Conservation (phyloP, 108 stramenopile species). For the Conticribra weissflogii region DNA sequence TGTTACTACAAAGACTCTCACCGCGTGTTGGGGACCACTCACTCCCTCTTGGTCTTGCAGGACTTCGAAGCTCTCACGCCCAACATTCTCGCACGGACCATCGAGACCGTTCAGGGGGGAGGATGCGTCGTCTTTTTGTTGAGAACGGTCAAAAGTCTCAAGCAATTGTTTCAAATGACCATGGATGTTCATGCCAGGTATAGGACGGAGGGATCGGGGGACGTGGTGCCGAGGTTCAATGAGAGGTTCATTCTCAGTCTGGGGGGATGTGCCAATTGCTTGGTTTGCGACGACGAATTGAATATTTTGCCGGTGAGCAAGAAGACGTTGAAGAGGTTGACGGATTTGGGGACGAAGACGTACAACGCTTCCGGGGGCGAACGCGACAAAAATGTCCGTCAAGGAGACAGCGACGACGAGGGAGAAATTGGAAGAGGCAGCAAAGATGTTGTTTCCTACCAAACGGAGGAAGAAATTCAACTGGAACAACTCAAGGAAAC, state of each 20-base stretch:
- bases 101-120: conserved; percentile 98
- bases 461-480: conserved; percentile 74
- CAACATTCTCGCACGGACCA: conserved; percentile 96
- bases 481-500: conserved; percentile 87
- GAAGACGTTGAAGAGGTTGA: conserved; percentile 56
- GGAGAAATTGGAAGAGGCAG: conserved; percentile 1
- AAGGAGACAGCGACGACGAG: conserved; percentile 39
- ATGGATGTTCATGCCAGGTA: conserved; percentile 99
- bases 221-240: conserved; percentile 96
- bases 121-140: conserved; percentile 96
- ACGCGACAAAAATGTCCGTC: conserved; percentile 8
- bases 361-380: conserved; percentile 15
- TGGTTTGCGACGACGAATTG: conserved; percentile 98
- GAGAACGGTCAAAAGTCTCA: conserved; percentile 92
- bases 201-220: conserved; percentile 88
- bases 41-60: conserved; percentile 95
- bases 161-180: conserved; percentile 96
- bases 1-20: conserved; percentile 99
- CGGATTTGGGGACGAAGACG: conserved; percentile 40
- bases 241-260: conserved; percentile 98
- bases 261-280: conserved; percentile 85
- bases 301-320: conserved; percentile 95
- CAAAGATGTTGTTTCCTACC: conserved; percentile 58
- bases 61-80: conserved; percentile 99
- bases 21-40: conserved; percentile 95